Base-by-base conservation (phyloP, 1,284 basidiomycete species). In the Ustilago sp. region DNA sequence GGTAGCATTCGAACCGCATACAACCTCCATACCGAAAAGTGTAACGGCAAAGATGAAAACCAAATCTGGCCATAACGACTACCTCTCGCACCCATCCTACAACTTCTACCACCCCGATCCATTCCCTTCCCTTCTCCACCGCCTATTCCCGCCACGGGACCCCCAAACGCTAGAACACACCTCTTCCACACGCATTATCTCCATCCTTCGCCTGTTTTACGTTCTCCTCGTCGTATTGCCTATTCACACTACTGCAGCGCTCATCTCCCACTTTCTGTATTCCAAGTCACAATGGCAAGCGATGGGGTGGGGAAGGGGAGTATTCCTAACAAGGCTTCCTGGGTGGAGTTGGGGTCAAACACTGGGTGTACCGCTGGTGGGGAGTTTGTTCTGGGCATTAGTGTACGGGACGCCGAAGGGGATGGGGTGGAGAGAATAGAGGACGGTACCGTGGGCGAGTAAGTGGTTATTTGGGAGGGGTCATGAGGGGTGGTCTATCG, bases 401-500 rank as follows among this genome's bases (percentile, higher is more conserved):
- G 66, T 68, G 28, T 74, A 74, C 28, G 71, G 71, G 0, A 59
- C 63, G 1, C 71, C 71, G 6, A 45, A 35, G 6, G 59, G 61
- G 28, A 63, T 65, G 55, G 63, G 41, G 2, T 63, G 65, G 63
- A 34, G 47, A 19, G 71, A 74, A 35, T 59, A 68, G 50, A 47
- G 61, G 1, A 66, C 65, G 43, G 31, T 74, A 8, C 71, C 66
- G 3, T 23, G n/a, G 38, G 41, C 50, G 19, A 74, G 66, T 59
- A 57, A 41, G 35, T 58, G 65, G 58, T 12, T 74, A 31, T 74
- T 74, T 17, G 66, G 65, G 2, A 43, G 62, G 5, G 65, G 65
- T 4, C 65, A 74, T 48, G 61, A 74, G 13, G 71, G 71, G 28
- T 74, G 71, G 71, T 54, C 53, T 36, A 74, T 74, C 13, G 71